Percentiles rank a stretch among this genome's conserved stretches.
These are phyloP conservation scores for Groenewaldozyma auringiensis DNA, from an alignment of 1,139 yeast species.

Conservation along the genomic window DNA sequence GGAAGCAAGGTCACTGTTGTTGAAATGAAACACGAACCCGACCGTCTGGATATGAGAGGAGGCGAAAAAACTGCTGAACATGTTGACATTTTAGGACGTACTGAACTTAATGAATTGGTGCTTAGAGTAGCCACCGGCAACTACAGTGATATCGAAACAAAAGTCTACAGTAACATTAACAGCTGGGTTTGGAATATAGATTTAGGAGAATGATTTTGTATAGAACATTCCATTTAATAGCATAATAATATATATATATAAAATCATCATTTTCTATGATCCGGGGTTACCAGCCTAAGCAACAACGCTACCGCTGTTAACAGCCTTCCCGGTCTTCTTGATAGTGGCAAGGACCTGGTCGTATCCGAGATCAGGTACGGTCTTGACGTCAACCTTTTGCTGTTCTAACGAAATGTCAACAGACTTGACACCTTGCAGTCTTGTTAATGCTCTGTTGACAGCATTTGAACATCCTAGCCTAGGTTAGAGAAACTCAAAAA, in stretches of 20 bases:
- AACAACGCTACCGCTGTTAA: conserved; percentile 50
- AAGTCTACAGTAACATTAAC: conserved; percentile 51
- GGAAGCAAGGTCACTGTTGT: conserved; percentile 64
- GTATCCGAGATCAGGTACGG: conserved; percentile 49
- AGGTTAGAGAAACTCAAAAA: neutral
- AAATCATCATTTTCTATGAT: neutral
- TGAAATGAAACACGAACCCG: conserved; percentile 91
- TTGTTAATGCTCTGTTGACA: conserved; percentile 66
- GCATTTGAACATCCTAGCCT: conserved; percentile 75
- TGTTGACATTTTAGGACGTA: conserved; percentile 90
- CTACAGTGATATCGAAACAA: conserved; percentile 58
- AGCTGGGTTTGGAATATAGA: conserved; percentile 49
- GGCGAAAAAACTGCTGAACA: conserved; percentile 98
- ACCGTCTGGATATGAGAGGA: conserved; percentile 86
- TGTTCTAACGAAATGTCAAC: conserved; percentile 68
- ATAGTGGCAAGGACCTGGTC: conserved; percentile 74
- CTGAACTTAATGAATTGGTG: conserved; percentile 80
- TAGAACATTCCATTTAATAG: neutral
- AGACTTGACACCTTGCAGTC: conserved; percentile 65
- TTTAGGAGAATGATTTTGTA: conserved; percentile 23
- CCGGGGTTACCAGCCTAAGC: conserved; percentile 22
- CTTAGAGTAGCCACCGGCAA: conserved; percentile 75
- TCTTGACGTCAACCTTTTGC: conserved; percentile 74
- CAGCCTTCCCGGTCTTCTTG: conserved; percentile 84
- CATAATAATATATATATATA: neutral